A percentile compares a stretch with the other conserved stretches of the same genome.
Conservation (phyloP, 805 yeast species). For the Ogataea methanolica region DNA sequence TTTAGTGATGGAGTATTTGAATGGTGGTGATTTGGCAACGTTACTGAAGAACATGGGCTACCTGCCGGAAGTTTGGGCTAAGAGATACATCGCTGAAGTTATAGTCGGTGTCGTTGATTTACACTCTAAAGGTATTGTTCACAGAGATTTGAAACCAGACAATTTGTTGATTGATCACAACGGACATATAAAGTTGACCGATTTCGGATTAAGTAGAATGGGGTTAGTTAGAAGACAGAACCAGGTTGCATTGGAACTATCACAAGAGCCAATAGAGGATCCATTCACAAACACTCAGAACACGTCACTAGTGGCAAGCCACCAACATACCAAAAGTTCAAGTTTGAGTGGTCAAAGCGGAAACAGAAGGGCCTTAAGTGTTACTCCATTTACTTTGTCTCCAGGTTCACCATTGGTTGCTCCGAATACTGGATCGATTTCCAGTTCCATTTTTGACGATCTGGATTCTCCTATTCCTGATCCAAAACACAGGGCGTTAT, state of each 20-base stretch:
- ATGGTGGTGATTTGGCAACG: slow-evolving; percentile 95
- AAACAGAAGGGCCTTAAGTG: slow-evolving; percentile 10
- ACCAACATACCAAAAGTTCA: neutral
- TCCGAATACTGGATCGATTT: slow-evolving; percentile 8
- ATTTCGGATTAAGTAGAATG: slow-evolving; percentile 88
- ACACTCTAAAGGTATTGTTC: slow-evolving; percentile 85
- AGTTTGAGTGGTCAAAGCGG: neutral
- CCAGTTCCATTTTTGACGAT: slow-evolving; percentile 14
- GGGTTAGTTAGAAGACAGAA: slow-evolving; percentile 83
- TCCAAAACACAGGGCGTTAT: slow-evolving; percentile 17
- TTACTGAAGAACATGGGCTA: slow-evolving; percentile 77
- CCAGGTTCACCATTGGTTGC: slow-evolving; percentile 21
- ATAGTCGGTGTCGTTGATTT: slow-evolving; percentile 86
- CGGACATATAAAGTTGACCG: slow-evolving; percentile 92
- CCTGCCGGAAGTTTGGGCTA: slow-evolving; percentile 82
- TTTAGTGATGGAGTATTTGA: slow-evolving; percentile 92
- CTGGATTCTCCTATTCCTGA: slow-evolving; percentile 6
- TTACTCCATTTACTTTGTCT: slow-evolving; percentile 26
- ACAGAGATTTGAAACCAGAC: slow-evolving; percentile 94
- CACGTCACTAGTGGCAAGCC: slow-evolving; percentile 10
- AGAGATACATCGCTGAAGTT: slow-evolving; percentile 82
- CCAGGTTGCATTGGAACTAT: slow-evolving; percentile 2
- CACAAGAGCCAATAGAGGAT: slow-evolving; percentile 13
- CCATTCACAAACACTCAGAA: slow-evolving; percentile 13
- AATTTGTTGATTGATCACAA: slow-evolving; percentile 77